phyloP scores from a whole-genome alignment of 163 green algal species.

The Volvox carteri region DNA sequence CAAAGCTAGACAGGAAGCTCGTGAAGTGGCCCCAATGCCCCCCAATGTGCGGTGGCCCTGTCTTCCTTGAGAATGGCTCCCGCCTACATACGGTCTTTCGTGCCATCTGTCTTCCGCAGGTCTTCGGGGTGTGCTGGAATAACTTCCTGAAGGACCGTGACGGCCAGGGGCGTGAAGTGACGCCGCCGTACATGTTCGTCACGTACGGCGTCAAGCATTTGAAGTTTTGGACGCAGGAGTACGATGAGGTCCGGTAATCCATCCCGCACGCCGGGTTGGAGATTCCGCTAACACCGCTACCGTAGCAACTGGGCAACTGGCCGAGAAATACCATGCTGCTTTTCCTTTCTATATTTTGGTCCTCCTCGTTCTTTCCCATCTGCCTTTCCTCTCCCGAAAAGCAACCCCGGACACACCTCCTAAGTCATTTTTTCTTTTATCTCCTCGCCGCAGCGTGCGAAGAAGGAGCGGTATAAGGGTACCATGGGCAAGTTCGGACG shows the following conservation, averaged over 20 bases:
- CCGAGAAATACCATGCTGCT: too few species aligned
- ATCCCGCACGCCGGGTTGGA: too few species aligned
- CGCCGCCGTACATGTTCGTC: conserved; percentile 71
- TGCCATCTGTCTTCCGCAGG: conserved; percentile 54
- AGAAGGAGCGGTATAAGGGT: conserved; percentile 59
- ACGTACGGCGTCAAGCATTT: conserved; percentile 85
- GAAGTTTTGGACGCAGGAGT: conserved; percentile 75
- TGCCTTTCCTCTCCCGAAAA: not conserved
- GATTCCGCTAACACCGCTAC: too few species aligned
- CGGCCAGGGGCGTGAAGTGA: conserved; percentile 42
- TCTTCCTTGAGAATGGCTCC: not conserved
- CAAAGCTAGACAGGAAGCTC: not conserved
- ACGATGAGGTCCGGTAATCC: conserved; percentile 14
- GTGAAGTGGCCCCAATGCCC: not conserved
- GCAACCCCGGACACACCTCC: not conserved
- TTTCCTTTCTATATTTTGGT: too few species aligned
- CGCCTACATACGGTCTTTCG: not conserved
- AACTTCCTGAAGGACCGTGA: conserved; percentile 63
- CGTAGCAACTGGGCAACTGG: too few species aligned
- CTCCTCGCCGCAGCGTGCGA: conserved; percentile 10
- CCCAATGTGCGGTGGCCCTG: too few species aligned
- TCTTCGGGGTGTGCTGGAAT: conserved; percentile 82
- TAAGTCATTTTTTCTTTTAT: not conserved
- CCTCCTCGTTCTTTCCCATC: too few species aligned
- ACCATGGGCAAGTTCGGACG: conserved; percentile 67